Base-by-base conservation (phyloP, 73 alveolate species). In the Diophrys appendiculata region DNA sequence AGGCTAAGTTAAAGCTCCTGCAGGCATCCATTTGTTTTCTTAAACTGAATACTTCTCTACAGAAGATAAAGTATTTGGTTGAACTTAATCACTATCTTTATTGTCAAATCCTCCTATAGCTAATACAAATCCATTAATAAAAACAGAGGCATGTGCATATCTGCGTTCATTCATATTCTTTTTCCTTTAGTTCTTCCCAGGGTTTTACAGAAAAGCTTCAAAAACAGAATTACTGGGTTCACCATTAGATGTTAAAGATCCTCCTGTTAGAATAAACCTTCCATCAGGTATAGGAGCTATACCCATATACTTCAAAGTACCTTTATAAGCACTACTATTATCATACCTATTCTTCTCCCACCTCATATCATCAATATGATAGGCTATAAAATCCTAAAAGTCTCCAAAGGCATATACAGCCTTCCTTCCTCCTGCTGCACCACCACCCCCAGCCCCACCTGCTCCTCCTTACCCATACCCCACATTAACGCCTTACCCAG, bases 21-120 rank as follows among this genome's bases (percentile, higher is more conserved):
- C 78, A 18, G 14, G 11, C 2, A 73, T 68, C 93, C 93, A 85
- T 24, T 68, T 77, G 77, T 85, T 85, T 33, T 85, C 93, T 52
- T 85, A 79, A 25, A 73, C 70, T 0, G 88, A 78, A 33, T 29
- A 85, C 67, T 82, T 31, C 73, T 85, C 93, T 22, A 52, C 68
- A 27, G 77, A 56, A 29, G 78, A 77, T 26, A 85, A 33, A 0
- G 93, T 85, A 43, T 53, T 71, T 0, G 93, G 93, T 2, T 69
- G 73, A 1, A 73, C 85, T 22, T 85, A 86, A n/a, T 85, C 93
- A 11, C 84, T 83, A 78, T 85, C 93, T 64, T 65, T 85, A 74
- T 85, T 85, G 29, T 85, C 87, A 30, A 85, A 85, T 0, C 93
- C 93, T 0, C 93, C 93, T 22, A 85, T 52, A 0, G 70, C 93